Conservation (phyloP, 768 basidiomycete species). For the Lactarius evosmus region DNA sequence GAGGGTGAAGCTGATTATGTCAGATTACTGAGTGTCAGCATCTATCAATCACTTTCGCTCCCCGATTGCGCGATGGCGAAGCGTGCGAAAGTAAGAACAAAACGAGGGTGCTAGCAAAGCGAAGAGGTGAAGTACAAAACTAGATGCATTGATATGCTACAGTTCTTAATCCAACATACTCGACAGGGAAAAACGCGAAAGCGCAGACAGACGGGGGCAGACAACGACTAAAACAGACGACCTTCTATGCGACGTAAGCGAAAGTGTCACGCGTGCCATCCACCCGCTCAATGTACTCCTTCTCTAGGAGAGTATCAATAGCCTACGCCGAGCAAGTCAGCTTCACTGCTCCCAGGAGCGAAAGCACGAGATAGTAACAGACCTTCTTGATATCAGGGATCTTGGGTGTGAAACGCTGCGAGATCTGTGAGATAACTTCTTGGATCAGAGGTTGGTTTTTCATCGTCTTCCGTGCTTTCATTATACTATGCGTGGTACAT, state of each 20-base stretch:
- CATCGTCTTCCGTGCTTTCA: conserved; percentile 95
- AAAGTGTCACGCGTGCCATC: conserved; percentile 90
- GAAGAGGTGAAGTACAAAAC: conserved; percentile 7
- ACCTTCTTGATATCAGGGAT: conserved; percentile 98
- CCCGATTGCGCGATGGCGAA: not conserved
- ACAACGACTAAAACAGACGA: not conserved
- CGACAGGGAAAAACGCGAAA: conserved; percentile 2
- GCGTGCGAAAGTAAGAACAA: not conserved
- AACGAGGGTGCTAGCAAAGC: not conserved
- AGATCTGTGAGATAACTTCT: conserved; percentile 87
- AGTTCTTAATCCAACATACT: conserved; percentile 18
- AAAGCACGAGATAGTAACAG: not conserved
- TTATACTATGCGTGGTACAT: conserved; percentile 54
- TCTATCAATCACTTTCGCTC: not conserved
- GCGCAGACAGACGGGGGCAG: not conserved
- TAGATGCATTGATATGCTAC: conserved; percentile 25
- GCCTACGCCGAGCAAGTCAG: conserved; percentile 47
- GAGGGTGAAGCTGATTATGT: too few relatives aligned
- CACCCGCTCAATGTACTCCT: conserved; percentile 96
- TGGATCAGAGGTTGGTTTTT: conserved; percentile 89
- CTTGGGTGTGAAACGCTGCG: conserved; percentile 85
- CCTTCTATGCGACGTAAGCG: conserved; percentile 62
- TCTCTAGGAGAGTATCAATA: conserved; percentile 89
- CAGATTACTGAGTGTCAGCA: too few relatives aligned
- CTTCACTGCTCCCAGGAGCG: not conserved